A percentile compares a stretch with the other conserved stretches of the same genome.
Conservation (phyloP, 2,329 filamentous ascomycete species). For the Xylariaceae sp. region DNA sequence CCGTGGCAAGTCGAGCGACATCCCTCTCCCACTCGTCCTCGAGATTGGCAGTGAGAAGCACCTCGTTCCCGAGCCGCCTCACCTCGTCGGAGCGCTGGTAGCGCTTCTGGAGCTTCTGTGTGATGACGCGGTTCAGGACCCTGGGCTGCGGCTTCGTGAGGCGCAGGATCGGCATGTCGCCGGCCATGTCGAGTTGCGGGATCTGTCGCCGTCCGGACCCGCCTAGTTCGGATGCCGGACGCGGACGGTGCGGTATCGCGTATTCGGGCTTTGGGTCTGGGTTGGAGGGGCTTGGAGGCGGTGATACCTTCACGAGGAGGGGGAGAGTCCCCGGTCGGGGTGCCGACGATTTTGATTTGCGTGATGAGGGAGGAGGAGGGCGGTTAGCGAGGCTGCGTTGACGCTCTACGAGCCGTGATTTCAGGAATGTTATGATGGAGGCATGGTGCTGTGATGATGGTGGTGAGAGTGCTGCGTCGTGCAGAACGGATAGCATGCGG, state of each 20-base stretch:
- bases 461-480: conserved; percentile 27
- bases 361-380: background rate
- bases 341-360: conserved; percentile 13
- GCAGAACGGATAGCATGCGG: conserved; percentile 36
- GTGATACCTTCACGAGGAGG: conserved; percentile 42
- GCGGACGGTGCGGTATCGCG: conserved; percentile 53
- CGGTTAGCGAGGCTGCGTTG: conserved; percentile 25
- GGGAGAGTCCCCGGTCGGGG: conserved; percentile 36
- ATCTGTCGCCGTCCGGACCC: conserved; percentile 59
- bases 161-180: conserved; percentile 69
- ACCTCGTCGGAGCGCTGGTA: conserved; percentile 49
- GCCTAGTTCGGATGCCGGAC: conserved; percentile 55
- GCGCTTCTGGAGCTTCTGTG: conserved; percentile 56
- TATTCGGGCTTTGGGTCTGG: conserved; percentile 52
- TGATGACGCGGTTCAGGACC: conserved; percentile 64
- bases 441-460: conserved; percentile 43
- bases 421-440: conserved; percentile 51
- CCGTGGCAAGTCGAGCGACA: conserved; percentile 17
- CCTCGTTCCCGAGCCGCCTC: conserved; percentile 44
- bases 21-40: conserved; percentile 52
- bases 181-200: conserved; percentile 63
- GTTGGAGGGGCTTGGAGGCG: conserved; percentile 43
- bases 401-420: conserved; percentile 45
- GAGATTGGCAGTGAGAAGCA: conserved; percentile 18
- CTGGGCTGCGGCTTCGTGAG: conserved; percentile 69